Conservation (phyloP, 164 flowering plant species). For the Umbellularia californica region DNA sequence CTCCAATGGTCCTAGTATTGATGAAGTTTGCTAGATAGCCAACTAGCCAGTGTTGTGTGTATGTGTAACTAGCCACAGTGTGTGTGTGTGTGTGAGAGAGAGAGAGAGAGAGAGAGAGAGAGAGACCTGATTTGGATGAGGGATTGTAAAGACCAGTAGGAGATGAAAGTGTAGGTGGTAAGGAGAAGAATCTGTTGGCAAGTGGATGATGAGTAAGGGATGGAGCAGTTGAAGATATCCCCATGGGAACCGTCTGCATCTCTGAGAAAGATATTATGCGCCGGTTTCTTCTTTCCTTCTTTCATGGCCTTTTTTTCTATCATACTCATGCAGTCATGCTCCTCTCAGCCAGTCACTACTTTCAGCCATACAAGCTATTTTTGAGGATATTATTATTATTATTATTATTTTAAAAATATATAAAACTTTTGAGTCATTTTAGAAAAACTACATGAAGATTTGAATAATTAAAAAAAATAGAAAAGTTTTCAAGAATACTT, state of each 20-base stretch:
- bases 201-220: background rate
- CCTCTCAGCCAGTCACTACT: too few relatives aligned
- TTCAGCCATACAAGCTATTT: too few relatives aligned
- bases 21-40: too few relatives aligned
- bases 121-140: conserved; percentile 6
- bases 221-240: background rate
- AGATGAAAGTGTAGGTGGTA: background rate
- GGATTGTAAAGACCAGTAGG: background rate
- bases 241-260: conserved; percentile 4
- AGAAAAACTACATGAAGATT: too few relatives aligned
- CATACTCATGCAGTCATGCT: background rate
- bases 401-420: too few relatives aligned
- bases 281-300: background rate
- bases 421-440: too few relatives aligned
- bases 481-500: too few relatives aligned
- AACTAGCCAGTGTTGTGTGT: background rate
- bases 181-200: background rate
- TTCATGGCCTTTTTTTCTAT: background rate
- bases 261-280: background rate
- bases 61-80: background rate
- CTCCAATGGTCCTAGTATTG: background rate
- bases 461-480: too few relatives aligned
- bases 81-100: background rate
- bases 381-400: too few relatives aligned
- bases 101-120: background rate